Evolutionary conservation across 441 rosid species (phyloP), one percentile per base, ranked within the genome.

Genomic region (Erodium texanum): DNA sequence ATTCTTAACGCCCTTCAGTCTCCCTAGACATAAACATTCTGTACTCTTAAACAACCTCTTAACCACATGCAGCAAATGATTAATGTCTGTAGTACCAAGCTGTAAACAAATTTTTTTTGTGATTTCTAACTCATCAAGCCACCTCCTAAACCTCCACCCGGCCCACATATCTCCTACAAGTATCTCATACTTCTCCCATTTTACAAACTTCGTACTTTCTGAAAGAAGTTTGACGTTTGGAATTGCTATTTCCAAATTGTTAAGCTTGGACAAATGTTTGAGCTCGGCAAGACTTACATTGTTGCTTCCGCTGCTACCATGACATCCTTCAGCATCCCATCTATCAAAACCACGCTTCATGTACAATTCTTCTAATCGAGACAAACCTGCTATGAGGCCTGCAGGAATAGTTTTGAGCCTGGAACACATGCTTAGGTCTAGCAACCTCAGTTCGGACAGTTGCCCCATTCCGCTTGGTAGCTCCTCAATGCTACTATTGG

Each of bases 11-110:
- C 77, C 79, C 16, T 58, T 62, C 67, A 69, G 11, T 24, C 67
- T 65, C 61, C 69, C 65, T 24, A 81, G 45, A 66, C 22, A n/a
- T 14, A 81, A 23, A n/a, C 70, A 70, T 65, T 75, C 67, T 27
- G 69, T 29, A 24, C 24, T 69, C 69, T 65, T 69, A 69, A 79
- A 32, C 70, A 68, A 62, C 34, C 32, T 22, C 16, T 68, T 27
- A 66, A 79, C 16, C 61, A 71, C 66, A 11, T 14, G 3, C 12
- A 22, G 19, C 70, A 50, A 24, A 29, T 62, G 62, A 19, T 24
- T 65, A 29, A 14, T 29, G 41, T 8, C 6, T 36, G 41, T 36
- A 36, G 41, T 16, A 22, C 22, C 23, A n/a, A 68, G 20, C n/a
- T 59, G 29, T 1, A 67, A 34, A 41, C 7, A 34, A 36, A 76